These are phyloP conservation scores for Sicyos baderoa DNA, from an alignment of 306 rosid genomes.

Conservation along the genomic window DNA sequence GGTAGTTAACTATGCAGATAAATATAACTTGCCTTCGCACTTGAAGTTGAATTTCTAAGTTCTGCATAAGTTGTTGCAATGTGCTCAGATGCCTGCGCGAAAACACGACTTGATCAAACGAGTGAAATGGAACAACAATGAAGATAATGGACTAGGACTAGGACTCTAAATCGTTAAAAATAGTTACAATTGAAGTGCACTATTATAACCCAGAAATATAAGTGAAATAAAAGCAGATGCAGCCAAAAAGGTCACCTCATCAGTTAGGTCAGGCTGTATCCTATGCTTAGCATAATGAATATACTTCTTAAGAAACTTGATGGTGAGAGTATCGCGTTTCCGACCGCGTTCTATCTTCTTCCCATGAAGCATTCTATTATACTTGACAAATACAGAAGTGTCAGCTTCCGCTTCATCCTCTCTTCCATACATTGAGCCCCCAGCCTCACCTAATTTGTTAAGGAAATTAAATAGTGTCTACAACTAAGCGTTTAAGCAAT, in stretches of 20 bases:
- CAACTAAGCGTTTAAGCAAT: constrained; percentile 19
- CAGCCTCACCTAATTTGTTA: constrained; percentile 55
- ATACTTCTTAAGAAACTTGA: constrained; percentile 87
- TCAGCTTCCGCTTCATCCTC: constrained; percentile 80
- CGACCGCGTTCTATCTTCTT: constrained; percentile 52
- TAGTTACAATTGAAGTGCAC: neutral
- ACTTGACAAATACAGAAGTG: constrained; percentile 73
- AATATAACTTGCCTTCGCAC: constrained; percentile 52
- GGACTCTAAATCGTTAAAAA: neutral
- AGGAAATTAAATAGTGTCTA: constrained; percentile 17
- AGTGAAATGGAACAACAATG: neutral
- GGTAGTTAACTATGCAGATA: constrained; percentile 3
- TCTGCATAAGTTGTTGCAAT: constrained; percentile 92
- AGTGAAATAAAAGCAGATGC: neutral
- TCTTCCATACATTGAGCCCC: constrained; percentile 64
- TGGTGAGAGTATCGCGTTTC: constrained; percentile 78
- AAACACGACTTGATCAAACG: constrained; percentile 14
- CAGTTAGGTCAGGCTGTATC: constrained; percentile 91
- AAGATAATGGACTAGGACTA: constrained; percentile 16
- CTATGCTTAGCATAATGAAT: constrained; percentile 98
- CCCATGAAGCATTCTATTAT: constrained; percentile 89
- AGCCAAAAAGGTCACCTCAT: constrained; percentile 50
- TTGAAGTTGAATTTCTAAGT: constrained; percentile 74
- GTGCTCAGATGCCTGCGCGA: constrained; percentile 77
- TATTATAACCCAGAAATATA: neutral